These are phyloP conservation scores for Fusarium cyanostomum DNA, from an alignment of 2,329 filamentous ascomycete genomes.

Conservation along the genomic window DNA sequence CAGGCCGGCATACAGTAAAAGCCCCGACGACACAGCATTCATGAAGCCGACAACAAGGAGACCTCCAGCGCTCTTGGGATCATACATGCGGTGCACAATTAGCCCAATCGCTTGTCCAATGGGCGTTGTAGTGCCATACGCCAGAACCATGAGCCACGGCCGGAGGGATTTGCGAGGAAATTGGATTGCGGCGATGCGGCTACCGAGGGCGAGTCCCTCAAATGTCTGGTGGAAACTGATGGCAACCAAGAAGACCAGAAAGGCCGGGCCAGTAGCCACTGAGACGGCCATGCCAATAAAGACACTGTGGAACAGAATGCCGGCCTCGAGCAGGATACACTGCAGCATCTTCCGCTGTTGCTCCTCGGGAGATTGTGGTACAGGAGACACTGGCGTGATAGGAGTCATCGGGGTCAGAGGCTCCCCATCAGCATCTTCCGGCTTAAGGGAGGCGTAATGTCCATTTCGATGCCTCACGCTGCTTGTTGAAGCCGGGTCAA, in stretches of 20 bases:
- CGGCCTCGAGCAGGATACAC: constrained; percentile 81
- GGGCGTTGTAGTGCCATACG: constrained; percentile 80
- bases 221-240: constrained; percentile 90
- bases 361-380: constrained; percentile 60
- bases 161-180: constrained; percentile 78
- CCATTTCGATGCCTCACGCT: constrained; percentile 39
- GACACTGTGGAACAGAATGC: constrained; percentile 84
- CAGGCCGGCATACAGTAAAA: constrained; percentile 83
- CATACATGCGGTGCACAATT: constrained; percentile 80
- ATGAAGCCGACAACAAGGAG: constrained; percentile 86
- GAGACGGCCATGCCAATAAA: constrained; percentile 90
- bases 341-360: constrained; percentile 76
- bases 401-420: constrained; percentile 33
- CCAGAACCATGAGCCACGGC: constrained; percentile 85
- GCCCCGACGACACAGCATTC: constrained; percentile 84
- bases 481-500: constrained; percentile 55
- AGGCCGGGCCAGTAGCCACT: constrained; percentile 80
- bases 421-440: constrained; percentile 41
- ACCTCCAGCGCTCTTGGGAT: constrained; percentile 78
- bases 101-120: constrained; percentile 86
- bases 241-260: constrained; percentile 81
- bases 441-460: constrained; percentile 48
- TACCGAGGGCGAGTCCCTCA: constrained; percentile 85
- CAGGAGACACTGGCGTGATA: constrained; percentile 37
- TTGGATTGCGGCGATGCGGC: constrained; percentile 83